Conservation (phyloP, 2,329 filamentous ascomycete genomes). For the Talaromyces sp. region DNA sequence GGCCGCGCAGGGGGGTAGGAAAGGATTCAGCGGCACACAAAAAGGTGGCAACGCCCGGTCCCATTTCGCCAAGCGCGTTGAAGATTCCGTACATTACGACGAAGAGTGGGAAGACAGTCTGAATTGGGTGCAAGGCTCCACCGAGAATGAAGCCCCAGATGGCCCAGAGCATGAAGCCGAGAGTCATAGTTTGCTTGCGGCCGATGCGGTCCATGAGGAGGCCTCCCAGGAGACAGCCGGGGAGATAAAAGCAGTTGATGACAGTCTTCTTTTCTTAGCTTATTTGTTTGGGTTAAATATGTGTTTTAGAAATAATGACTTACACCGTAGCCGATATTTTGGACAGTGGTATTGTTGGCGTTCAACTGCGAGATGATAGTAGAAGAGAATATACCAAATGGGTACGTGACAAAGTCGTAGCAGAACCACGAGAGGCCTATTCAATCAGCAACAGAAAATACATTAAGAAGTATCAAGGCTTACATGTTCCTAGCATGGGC, state of each 20-base stretch:
- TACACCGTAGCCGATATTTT: constrained; percentile 40
- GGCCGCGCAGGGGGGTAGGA: constrained; percentile 46
- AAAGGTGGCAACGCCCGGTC: constrained; percentile 41
- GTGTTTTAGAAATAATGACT: not conserved
- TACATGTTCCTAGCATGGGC: constrained; percentile 43
- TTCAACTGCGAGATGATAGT: constrained; percentile 47
- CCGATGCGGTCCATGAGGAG: constrained; percentile 47
- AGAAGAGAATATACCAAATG: constrained; percentile 52
- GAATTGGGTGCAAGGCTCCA: constrained; percentile 42
- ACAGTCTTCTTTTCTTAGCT: constrained; percentile 24
- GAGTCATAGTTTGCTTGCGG: constrained; percentile 45
- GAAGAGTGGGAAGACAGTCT: constrained; percentile 46
- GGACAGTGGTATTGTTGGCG: constrained; percentile 33
- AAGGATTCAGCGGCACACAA: constrained; percentile 43
- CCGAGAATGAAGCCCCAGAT: constrained; percentile 47
- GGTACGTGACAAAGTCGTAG: constrained; percentile 52
- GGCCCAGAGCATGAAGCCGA: constrained; percentile 44
- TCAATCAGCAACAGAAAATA: not conserved
- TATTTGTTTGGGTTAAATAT: not conserved
- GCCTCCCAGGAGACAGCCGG: constrained; percentile 44
- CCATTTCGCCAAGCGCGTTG: constrained; percentile 45
- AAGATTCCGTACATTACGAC: constrained; percentile 50
- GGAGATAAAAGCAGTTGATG: constrained; percentile 50
- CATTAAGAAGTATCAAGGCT: constrained; percentile 12
- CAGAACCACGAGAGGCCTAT: constrained; percentile 41